Evolutionary conservation across 495 filamentous ascomycete genomes (phyloP), one percentile per base, ranked within the genome.

Genomic region (Chlorociboria aeruginascens): DNA sequence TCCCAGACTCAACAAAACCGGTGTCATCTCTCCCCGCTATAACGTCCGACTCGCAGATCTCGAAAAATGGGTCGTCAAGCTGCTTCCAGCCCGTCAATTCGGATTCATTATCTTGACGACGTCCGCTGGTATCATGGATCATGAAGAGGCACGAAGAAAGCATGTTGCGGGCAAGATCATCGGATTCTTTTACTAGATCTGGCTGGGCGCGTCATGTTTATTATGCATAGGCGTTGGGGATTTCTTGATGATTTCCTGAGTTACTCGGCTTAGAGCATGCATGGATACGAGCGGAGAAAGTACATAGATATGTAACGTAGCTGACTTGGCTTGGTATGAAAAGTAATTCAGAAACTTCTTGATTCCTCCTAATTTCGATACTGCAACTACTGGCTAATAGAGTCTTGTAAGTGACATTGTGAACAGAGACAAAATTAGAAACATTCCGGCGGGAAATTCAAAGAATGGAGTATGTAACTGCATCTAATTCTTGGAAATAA

Each of bases 21-120:
- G 92, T 74, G 88, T 93, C 72, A 98, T 98, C 80, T 86, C 81
- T 61, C 92, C 92, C 62, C 83, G 93, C 67, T 98, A 95, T 84
- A 95, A 95, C 78, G 82, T 98, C 68, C 89, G 88, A 69, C 87
- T 98, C 63, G 74, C 75, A 65, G 93, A 97, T 65, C 79, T 98
- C 65, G 92, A 94, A 82, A 95, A 95, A 74, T 98, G 92, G 92
- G 85, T 96, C 64, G 85, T 90, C 65, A 93, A 95, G 82, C 85
- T 98, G 55, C 77, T 97, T 37, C 92, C 92, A 51, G 87, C 92
- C 49, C 92, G 92, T 95, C 92, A 98, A 72, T 97, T 98, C 79
- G 92, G 92, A 61, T 96, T 83, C 76, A 87, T 98, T 65, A 88
- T 98, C 71, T 82, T 97, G 63, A 98, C 92, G 65, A 98, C 92